These are phyloP conservation scores for Penicillium daleae DNA, from an alignment of 495 filamentous ascomycete genomes.

Conservation along the genomic window DNA sequence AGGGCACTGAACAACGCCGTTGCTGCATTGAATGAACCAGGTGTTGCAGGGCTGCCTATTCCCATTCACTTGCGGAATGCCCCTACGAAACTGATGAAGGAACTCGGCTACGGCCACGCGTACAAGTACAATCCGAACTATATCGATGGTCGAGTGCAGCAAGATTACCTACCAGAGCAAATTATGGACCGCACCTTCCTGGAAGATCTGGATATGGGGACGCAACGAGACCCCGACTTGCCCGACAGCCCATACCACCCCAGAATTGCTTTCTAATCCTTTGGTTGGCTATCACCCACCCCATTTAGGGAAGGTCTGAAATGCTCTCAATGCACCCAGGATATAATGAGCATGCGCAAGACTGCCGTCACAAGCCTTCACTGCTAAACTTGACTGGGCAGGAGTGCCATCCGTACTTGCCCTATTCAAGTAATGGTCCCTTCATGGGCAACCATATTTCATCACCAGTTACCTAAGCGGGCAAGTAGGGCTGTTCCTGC, in stretches of 20 bases:
- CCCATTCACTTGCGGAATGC: slow-evolving; percentile 91
- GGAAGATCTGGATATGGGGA: slow-evolving; percentile 81
- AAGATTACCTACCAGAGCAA: slow-evolving; percentile 85
- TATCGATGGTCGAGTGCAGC: slow-evolving; percentile 77
- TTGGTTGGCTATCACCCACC: neutral
- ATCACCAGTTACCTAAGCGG: slow-evolving; percentile 2
- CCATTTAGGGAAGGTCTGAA: neutral
- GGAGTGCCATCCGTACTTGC: neutral
- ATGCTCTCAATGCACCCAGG: neutral
- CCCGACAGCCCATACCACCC: neutral
- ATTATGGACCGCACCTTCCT: slow-evolving; percentile 72
- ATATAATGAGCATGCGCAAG: neutral
- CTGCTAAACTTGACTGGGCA: neutral
- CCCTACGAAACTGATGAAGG: slow-evolving; percentile 89
- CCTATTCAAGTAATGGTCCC: neutral
- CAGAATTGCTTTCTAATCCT: neutral
- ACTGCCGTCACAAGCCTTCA: neutral
- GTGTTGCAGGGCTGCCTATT: slow-evolving; percentile 75
- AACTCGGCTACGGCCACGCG: slow-evolving; percentile 83
- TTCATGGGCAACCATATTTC: neutral
- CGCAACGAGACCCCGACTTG: slow-evolving; percentile 68
- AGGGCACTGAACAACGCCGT: slow-evolving; percentile 78
- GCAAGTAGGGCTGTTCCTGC: neutral
- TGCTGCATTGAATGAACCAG: slow-evolving; percentile 74
- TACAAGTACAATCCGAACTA: slow-evolving; percentile 98